phyloP scores from a whole-genome alignment of 2,329 filamentous ascomycete species.

The Stagonosporopsis chrysanthemi region DNA sequence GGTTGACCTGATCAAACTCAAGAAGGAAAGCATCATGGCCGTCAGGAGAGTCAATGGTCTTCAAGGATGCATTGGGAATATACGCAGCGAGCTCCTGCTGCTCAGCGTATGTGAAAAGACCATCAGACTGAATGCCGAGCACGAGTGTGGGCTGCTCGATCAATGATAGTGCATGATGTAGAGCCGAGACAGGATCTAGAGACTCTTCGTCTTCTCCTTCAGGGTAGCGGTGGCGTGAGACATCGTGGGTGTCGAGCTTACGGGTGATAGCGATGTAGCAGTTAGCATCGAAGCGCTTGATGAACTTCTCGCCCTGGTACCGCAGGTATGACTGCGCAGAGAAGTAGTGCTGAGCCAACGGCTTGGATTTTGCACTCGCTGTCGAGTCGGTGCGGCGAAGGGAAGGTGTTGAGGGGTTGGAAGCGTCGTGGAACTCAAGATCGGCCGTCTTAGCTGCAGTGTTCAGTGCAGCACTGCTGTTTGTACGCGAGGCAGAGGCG shows the following conservation, averaged over 20 bases:
- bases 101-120: slow-evolving; percentile 95
- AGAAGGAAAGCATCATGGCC: slow-evolving; percentile 96
- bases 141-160: slow-evolving; percentile 92
- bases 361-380: slow-evolving; percentile 47
- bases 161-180: slow-evolving; percentile 74
- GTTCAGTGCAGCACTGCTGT: slow-evolving; percentile 38
- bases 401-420: slow-evolving; percentile 42
- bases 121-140: slow-evolving; percentile 93
- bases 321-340: slow-evolving; percentile 97
- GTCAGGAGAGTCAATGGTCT: slow-evolving; percentile 91
- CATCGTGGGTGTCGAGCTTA: slow-evolving; percentile 96
- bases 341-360: slow-evolving; percentile 76
- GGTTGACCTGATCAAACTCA: slow-evolving; percentile 97
- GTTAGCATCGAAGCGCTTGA: slow-evolving; percentile 95
- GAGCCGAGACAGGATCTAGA: slow-evolving; percentile 62
- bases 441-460: slow-evolving; percentile 45
- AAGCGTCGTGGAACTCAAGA: slow-evolving; percentile 57
- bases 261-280: slow-evolving; percentile 99
- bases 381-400: slow-evolving; percentile 24
- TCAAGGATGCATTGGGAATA: slow-evolving; percentile 78
- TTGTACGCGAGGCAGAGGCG: slow-evolving; percentile 42
- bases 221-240: slow-evolving; percentile 75
- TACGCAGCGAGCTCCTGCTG: slow-evolving; percentile 88
- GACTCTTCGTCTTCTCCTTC: slow-evolving; percentile 38
- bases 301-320: slow-evolving; percentile 96